Evolutionary conservation across 768 basidiomycete species (phyloP).

Genomic region (Russula dissimulans): DNA sequence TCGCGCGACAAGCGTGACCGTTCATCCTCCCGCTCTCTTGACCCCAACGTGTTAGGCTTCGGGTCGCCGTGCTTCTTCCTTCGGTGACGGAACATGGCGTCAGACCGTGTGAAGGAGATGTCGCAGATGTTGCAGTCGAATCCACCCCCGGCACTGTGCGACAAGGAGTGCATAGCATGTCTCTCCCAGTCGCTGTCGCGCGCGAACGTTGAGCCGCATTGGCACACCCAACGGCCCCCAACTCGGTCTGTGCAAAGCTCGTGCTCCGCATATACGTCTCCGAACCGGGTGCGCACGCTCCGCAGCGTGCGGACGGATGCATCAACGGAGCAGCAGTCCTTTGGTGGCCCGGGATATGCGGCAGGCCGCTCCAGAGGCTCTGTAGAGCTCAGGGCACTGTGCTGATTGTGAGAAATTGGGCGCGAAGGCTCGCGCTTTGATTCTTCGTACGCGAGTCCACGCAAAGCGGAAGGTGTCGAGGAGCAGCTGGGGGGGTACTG

Average conservation of each 20-base stretch:
- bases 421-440: not conserved
- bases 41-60: not conserved
- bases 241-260: not conserved
- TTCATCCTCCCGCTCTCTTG: not conserved
- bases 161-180: constrained; percentile 10
- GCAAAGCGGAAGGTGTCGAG: not conserved
- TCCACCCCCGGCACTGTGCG: constrained; percentile 6
- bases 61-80: constrained; percentile 13
- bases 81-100: constrained; percentile 13
- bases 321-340: not conserved
- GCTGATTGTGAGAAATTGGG: not conserved
- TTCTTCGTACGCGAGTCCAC: not conserved
- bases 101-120: constrained; percentile 13
- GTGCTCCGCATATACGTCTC: constrained; percentile 7
- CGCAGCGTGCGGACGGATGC: not conserved
- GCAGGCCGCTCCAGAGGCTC: not conserved
- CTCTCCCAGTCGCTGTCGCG: constrained; percentile 16
- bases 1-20: not conserved
- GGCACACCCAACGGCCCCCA: constrained; percentile 11
- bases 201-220: constrained; percentile 11
- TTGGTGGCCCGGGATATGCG: not conserved
- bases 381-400: not conserved
- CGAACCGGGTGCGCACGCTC: constrained; percentile 7
- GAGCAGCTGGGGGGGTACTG: not conserved
- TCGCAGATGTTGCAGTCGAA: constrained; percentile 13